Base-by-base conservation (phyloP, 2,329 filamentous ascomycete species). In the Beauveria varroae region DNA sequence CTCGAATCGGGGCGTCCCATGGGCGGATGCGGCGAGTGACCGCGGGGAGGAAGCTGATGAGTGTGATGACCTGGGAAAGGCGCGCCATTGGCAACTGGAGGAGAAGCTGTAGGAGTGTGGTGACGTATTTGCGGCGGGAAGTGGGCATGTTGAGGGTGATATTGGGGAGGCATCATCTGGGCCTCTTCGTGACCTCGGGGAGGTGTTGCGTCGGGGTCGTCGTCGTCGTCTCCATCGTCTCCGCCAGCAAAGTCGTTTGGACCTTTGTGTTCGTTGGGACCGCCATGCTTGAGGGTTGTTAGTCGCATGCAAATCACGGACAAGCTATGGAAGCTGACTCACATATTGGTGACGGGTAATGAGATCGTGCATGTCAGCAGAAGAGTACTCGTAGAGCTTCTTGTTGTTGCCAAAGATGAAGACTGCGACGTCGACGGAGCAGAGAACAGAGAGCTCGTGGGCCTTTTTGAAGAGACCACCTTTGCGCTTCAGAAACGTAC, bases 381-480 rank as follows among this genome's bases (percentile, higher is more conserved):
- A 98, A 14, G 93, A 98, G 75, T 96, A 99, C 75, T 99, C 92
- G 76, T 98, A 97, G 28, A 99, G 83, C 79, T 98, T 98, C 83
- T 98, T 99, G 77, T 99, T 99, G 78, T 91, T 93, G 65, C 93
- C 93, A 72, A 98, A 98, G 70, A 99, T 97, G 74, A 99, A 95
- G 71, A 99, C 95, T 46, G 95, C 95, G 67, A 99, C 95, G 74
- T 99, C 95, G 73, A 99, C 95, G 44, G 93, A 97, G 75, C 95
- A 99, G 65, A 99, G 88, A 52, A 99, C 95, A 58, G 93, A 96
- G 57, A 99, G 84, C 82, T 99, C 95, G 75, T 99, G 93, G 59
- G 95, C 95, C 85, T 99, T 99, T 81, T 99, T 99, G 84, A 99
- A 99, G 55, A 99, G 82, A 70, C 95, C 95, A 69, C 93, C 95